Conservation (phyloP, 2,329 filamentous ascomycete species). For the Salinomyces thailandicus region DNA sequence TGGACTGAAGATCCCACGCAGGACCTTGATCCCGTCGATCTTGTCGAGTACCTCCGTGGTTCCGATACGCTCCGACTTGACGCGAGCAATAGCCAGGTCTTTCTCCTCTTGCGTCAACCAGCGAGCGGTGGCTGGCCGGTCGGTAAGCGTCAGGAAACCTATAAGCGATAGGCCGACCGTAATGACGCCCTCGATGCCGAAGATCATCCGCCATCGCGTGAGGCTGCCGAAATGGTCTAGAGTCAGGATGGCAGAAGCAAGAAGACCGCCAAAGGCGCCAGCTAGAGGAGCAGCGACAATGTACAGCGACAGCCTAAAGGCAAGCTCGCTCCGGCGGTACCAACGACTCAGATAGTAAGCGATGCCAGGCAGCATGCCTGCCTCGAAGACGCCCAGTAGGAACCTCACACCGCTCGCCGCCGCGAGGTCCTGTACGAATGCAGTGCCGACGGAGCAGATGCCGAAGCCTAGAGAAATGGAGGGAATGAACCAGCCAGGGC, state of each 20-base stretch:
- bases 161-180: conserved; percentile 49
- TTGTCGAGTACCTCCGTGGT: conserved; percentile 54
- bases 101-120: conserved; percentile 60
- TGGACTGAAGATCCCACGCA: conserved; percentile 54
- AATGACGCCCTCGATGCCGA: conserved; percentile 60
- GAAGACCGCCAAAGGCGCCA: conserved; percentile 59
- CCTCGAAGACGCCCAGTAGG: conserved; percentile 57
- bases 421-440: conserved; percentile 49
- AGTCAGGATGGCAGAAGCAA: conserved; percentile 51
- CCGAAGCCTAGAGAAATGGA: conserved; percentile 53
- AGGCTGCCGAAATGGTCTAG: conserved; percentile 49
- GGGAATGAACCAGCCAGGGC: conserved; percentile 63
- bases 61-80: conserved; percentile 58
- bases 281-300: conserved; percentile 61
- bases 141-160: conserved; percentile 54
- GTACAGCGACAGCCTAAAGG: conserved; percentile 57
- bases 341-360: conserved; percentile 63
- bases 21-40: conserved; percentile 48
- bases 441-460: conserved; percentile 51
- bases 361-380: conserved; percentile 63
- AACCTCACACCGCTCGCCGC: conserved; percentile 53
- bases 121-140: conserved; percentile 55
- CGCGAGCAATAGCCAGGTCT: conserved; percentile 52
- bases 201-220: conserved; percentile 58
- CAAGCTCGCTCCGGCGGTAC: conserved; percentile 59